Evolutionary conservation across 169 alveolate genomes (phyloP).

Genomic region (Eimeria maxima): DNA sequence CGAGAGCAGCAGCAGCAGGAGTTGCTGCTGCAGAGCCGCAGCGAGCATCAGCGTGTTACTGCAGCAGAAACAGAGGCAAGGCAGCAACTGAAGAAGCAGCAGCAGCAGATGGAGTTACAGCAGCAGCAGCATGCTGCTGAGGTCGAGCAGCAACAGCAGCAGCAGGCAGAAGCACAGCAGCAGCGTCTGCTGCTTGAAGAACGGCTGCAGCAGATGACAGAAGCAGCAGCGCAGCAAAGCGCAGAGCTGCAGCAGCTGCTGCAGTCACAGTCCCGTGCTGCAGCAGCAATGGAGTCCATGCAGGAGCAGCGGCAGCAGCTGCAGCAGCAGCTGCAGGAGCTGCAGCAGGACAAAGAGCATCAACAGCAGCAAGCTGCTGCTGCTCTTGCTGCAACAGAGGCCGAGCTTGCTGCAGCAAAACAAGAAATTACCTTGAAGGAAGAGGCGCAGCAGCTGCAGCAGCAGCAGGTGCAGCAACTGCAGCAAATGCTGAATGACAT

Average conservation of each 20-base stretch:
- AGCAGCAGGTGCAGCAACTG: constrained; percentile 63
- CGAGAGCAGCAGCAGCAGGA: constrained; percentile 26
- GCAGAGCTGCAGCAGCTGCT: constrained; percentile 17
- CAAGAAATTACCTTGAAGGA: constrained; percentile 13
- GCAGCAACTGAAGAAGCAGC: constrained; percentile 40
- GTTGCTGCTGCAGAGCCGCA: constrained; percentile 52
- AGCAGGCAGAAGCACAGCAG: constrained; percentile 49
- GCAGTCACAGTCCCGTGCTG: not conserved
- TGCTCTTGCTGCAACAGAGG: constrained; percentile 30
- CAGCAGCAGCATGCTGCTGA: constrained; percentile 40
- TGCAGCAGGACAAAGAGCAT: constrained; percentile 51
- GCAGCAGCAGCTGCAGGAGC: constrained; percentile 74
- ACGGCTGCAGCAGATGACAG: constrained; percentile 59
- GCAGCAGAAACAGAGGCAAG: constrained; percentile 54
- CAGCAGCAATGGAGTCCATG: constrained; percentile 33
- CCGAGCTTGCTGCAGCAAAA: constrained; percentile 71
- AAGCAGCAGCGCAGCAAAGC: constrained; percentile 31
- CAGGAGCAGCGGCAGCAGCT: constrained; percentile 69
- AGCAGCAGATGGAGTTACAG: not conserved
- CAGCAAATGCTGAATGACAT: constrained; percentile 47
- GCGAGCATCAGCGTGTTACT: constrained; percentile 38
- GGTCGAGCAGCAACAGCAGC: constrained; percentile 65
- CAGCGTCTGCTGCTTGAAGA: constrained; percentile 44
- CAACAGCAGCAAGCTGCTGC: constrained; percentile 62
- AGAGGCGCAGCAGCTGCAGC: constrained; percentile 59